Evolutionary conservation across 2,329 filamentous ascomycete genomes (phyloP), one percentile per base, ranked within the genome.

Genomic region (Neocucurbitaria cava): DNA sequence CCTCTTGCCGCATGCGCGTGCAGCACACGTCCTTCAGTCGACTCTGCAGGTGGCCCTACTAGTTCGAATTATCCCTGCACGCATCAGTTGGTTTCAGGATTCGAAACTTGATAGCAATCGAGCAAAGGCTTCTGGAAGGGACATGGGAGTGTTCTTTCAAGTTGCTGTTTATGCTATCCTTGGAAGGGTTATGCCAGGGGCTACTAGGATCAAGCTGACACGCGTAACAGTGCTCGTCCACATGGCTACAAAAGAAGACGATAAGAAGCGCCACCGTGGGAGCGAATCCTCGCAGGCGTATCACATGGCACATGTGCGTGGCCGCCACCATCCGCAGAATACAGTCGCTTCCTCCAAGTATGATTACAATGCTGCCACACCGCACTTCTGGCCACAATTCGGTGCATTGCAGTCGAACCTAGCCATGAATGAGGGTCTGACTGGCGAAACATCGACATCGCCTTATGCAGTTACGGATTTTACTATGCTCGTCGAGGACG

Each of bases 401-500:
- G 58, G 62, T 15, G 48, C 58, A 18, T 45, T 66, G 17, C 54
- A 62, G 11, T 61, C 67, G 15, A 58, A 62, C 20, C 49, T 62
- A 6, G 39, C 58, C 20, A 46, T 59, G 17, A 46, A 51, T 26
- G 43, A 56, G 28, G 35, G 57, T 13, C 53, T 60, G 31, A 47
- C 50, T 13, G 52, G 28, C 17, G 53, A 56, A 3, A 38, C 64
- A 2, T 46, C 52, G 2, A 46, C 62, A 9, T 56, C 62, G 20
- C 58, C 66, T 2, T 72, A 65, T 43, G 50, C 61, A 7, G 60
- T 73, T 3, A 57, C 59, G 2, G 65, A 74, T 8, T 79, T 81
- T 36, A 68, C 71, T 48, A 78, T 81, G 74, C 72, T 76, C 30
- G 74, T 79, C 20, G 73, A 76, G 49, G 73, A 71, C 18, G 71